Evolutionary conservation across 257 asterid genomes (phyloP), one percentile per base, ranked within the genome.

Genomic region (Solanum chiquidenum): DNA sequence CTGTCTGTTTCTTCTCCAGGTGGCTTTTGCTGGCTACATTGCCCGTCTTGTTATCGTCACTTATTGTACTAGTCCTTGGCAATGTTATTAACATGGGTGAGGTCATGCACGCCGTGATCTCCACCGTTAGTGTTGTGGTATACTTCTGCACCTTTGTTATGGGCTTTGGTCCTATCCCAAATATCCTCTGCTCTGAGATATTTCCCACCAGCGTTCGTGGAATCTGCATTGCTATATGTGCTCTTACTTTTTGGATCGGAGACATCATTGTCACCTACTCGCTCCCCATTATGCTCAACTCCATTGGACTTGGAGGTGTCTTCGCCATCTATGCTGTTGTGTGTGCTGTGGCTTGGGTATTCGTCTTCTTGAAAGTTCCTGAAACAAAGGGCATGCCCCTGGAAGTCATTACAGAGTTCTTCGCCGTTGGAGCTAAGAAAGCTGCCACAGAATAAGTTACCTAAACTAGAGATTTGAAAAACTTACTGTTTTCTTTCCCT

Each of bases 361-460:
- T 96, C 25, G 96, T 95, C 7, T 96, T 46, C 94, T 80, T 95
- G 68, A 94, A 93, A 88, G 99, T 96, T 33, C 99, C 99, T 0
- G 99, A 96, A 87, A 96, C 99, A 11, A 96, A 96, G 87, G 99
- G 99, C 75, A 96, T 96, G 99, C 99, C 99, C 9, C 98, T 96
- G 21, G 99, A 96, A 90, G 99, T 96, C 90, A 96, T 96, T 58
- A 94, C 99, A 0, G 98, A 96, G 71, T 95, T 96, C 93, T 96
- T 96, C 4, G 98, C 98, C 2, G 91, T 95, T 37, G 99, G 98
- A 16, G 98, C 99, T 38, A 93, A 93, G 88, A 95, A 92, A 90
- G 35, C 44, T 86, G 88, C 92, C 1, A 73, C 38, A 72, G 88
- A 73, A 42, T 86, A 73, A 86, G 64, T 38, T 86, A 40, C 84